Evolutionary conservation across 2,329 filamentous ascomycete genomes (phyloP), one percentile per base, ranked within the genome.

Genomic region (Neophaeococcomyces aloes): DNA sequence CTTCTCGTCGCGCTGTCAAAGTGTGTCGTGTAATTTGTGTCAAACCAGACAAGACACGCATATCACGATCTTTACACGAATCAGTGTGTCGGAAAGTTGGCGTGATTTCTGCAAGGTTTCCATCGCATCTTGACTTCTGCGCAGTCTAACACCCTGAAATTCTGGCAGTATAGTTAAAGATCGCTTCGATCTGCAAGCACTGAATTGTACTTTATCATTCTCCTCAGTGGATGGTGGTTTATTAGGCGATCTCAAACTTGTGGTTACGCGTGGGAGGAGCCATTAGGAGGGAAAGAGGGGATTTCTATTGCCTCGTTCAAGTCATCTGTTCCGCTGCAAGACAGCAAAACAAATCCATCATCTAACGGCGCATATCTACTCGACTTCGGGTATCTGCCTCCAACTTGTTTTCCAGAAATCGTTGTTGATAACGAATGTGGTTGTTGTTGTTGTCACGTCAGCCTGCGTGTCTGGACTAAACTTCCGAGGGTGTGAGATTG

Each of bases 71-170:
- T 42, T 7, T 19, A n/a, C 10, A 29, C 38, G 30, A 35, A 21
- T 34, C 13, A 35, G 17, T 23, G 15, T 7, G 23, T 39, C 37
- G 52, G 46, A 44, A n/a, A 42, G 46, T 50, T 48, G 51, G 40
- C 51, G 51, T 53, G 51, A 53, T 48, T 46, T 46, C 42, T 44
- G 51, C 51, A 48, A 46, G 49, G 52, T 48, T 44, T 43, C 46
- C 44, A 40, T 36, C 47, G 39, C 23, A 18, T 29, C 49, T 48
- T 46, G 48, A 47, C 52, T 46, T 50, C 46, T 47, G 34, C 39
- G 42, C 44, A 34, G 42, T 43, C 21, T 25, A 38, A 47, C 7
- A 40, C 46, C 41, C 36, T 44, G 41, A 36, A 41, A 37, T 46
- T 41, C 19, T 29, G 32, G 37, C 49, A 36, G 43, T 41, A 17